phyloP scores from a whole-genome alignment of 2,329 filamentous ascomycete genomes.

The Tolypocladium capitatum region DNA sequence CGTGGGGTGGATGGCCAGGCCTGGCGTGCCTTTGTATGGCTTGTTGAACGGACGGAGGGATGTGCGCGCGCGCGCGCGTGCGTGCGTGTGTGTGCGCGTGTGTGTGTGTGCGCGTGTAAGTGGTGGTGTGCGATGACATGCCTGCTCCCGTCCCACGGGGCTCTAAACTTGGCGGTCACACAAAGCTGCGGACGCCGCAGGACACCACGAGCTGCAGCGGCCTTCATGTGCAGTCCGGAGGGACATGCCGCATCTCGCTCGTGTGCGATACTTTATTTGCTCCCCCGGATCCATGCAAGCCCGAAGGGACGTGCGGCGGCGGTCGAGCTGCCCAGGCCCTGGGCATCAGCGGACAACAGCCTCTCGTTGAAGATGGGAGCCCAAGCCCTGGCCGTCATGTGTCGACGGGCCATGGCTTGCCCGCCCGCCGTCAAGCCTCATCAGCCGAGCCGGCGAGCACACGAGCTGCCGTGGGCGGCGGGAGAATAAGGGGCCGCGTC shows the following conservation, averaged over 20 bases:
- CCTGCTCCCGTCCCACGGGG: neutral
- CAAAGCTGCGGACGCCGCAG: neutral
- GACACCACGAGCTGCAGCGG: neutral
- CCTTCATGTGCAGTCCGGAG: neutral
- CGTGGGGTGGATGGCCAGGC: neutral
- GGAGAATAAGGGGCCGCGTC: neutral
- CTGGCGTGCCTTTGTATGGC: neutral
- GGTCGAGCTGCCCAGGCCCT: neutral
- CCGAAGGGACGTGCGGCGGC: neutral
- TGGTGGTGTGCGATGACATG: neutral
- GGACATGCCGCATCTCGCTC: neutral
- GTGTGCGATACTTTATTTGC: neutral
- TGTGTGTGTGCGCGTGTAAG: neutral
- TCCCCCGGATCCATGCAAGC: neutral
- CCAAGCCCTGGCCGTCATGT: neutral
- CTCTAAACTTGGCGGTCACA: neutral
- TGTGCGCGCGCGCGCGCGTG: no score
- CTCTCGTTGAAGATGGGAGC: neutral
- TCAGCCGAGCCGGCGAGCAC: neutral
- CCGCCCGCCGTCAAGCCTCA: neutral
- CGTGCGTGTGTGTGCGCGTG: neutral
- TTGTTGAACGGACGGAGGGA: neutral
- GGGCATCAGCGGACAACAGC: neutral
- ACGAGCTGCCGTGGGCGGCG: neutral
- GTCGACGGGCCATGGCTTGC: neutral